phyloP scores from a whole-genome alignment of 441 rosid genomes.

The Populus hybrid region DNA sequence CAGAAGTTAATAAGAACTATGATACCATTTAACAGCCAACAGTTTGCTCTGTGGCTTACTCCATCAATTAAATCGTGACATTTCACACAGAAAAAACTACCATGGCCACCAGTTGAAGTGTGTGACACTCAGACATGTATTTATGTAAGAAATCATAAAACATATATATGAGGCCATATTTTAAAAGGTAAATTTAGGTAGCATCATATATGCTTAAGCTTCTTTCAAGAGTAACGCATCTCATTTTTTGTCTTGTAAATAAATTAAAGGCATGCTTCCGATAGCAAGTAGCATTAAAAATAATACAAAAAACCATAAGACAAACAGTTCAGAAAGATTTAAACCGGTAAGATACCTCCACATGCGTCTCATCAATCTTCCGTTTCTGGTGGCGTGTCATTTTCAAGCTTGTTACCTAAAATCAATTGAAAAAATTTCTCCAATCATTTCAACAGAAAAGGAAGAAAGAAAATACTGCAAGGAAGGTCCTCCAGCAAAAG shows the following conservation, averaged over 20 bases:
- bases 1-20: neutral
- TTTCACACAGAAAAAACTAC: neutral
- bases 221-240: neutral
- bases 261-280: neutral
- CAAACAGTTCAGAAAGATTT: neutral
- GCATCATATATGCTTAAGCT: neutral
- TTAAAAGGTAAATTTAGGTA: neutral
- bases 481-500: neutral
- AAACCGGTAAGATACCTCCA: constrained; percentile 48
- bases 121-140: neutral
- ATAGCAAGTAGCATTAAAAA: neutral
- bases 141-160: neutral
- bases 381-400: constrained; percentile 99
- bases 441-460: constrained; percentile 3
- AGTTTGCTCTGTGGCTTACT: neutral
- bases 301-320: neutral
- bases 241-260: neutral
- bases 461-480: neutral
- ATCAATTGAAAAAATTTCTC: constrained; percentile 1
- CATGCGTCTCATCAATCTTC: constrained; percentile 98
- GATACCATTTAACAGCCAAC: neutral
- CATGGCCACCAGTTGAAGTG: neutral
- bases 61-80: neutral
- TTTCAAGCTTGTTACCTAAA: constrained; percentile 90
- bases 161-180: neutral